These are phyloP conservation scores for Amauroascus verrucosus DNA, from an alignment of 2,329 filamentous ascomycete genomes.

Conservation along the genomic window DNA sequence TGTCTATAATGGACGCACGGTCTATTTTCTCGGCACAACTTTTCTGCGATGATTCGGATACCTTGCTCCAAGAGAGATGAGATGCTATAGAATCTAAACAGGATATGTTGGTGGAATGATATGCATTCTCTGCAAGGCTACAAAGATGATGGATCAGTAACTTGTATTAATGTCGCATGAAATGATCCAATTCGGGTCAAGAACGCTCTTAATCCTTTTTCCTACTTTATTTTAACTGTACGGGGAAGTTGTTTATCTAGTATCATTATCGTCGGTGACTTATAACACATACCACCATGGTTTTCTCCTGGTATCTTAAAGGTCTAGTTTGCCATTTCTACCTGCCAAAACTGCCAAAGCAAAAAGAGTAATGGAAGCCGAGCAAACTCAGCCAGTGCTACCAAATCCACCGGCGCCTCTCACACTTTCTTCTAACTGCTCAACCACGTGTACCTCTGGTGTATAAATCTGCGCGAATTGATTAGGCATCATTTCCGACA, in stretches of 20 bases:
- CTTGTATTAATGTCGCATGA: too few relatives aligned
- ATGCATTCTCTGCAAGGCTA: background rate
- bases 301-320: background rate
- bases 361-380: too few relatives aligned
- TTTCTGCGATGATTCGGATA: background rate
- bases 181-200: too few relatives aligned
- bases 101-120: background rate
- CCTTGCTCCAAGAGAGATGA: background rate
- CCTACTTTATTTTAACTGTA: background rate
- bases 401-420: constrained; percentile 85
- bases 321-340: background rate
- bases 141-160: background rate
- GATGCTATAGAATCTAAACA: background rate
- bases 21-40: background rate
- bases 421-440: constrained; percentile 80
- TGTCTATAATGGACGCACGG: background rate
- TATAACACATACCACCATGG: background rate
- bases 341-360: background rate
- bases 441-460: constrained; percentile 80
- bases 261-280: background rate
- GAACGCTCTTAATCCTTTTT: too few relatives aligned
- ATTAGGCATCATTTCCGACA: background rate
- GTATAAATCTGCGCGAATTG: constrained; percentile 59
- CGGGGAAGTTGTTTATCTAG: background rate
- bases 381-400: constrained; percentile 55